Evolutionary conservation across 169 alveolate species (phyloP).

Genomic region (Plasmodium billcollinsi): DNA sequence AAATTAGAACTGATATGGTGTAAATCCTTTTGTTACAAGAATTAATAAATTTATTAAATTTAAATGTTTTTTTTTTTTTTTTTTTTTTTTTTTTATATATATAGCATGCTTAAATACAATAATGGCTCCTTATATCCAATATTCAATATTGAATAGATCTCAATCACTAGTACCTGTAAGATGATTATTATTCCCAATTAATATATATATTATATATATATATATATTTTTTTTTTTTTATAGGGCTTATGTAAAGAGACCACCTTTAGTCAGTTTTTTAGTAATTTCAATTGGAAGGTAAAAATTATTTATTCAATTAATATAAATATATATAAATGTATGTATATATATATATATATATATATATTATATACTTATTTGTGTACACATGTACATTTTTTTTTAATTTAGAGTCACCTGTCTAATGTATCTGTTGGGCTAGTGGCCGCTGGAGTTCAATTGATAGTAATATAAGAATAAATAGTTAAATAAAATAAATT

Average conservation of each 20-base stretch:
- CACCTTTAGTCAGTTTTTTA: slow-evolving; percentile 46
- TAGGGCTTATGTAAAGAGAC: slow-evolving; percentile 47
- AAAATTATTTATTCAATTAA: not conserved
- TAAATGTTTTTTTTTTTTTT: not conserved
- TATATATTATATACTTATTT: too few species aligned
- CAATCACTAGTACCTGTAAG: slow-evolving; percentile 64
- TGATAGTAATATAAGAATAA: slow-evolving; percentile 44
- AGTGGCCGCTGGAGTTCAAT: slow-evolving; percentile 68
- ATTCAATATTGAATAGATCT: slow-evolving; percentile 54
- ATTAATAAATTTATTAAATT: too few species aligned
- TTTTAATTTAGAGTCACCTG: slow-evolving; percentile 32
- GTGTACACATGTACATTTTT: not conserved
- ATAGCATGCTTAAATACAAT: slow-evolving; percentile 72
- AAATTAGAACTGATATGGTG: not conserved
- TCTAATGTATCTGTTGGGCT: slow-evolving; percentile 67
- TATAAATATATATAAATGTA: not conserved
- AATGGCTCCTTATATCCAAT: slow-evolving; percentile 62
- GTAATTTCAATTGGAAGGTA: slow-evolving; percentile 72
- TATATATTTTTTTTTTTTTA: not conserved
- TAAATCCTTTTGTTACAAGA: not conserved
- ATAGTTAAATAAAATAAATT: not conserved
- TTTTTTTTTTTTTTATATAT: slow-evolving; percentile 19
- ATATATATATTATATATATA: not conserved
- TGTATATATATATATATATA: not conserved
- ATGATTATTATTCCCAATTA: not conserved